phyloP scores from a whole-genome alignment of 352 stramenopile species.

The Phytopythium aichiense region DNA sequence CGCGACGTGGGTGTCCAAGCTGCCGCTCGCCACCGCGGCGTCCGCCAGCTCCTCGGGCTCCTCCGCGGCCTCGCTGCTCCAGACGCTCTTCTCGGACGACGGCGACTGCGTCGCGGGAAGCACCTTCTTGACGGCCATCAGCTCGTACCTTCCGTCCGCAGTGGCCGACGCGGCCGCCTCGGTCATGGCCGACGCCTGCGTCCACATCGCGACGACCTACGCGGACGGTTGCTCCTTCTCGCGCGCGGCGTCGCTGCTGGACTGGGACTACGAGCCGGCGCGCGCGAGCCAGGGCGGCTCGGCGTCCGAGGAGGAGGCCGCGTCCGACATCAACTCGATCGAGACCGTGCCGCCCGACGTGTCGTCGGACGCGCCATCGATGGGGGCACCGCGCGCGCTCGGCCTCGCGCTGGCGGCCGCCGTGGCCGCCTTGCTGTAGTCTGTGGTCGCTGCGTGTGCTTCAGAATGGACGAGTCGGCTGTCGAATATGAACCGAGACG shows the following conservation, averaged over 20 bases:
- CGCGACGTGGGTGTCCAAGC: slow-evolving; percentile 36
- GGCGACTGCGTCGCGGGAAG: slow-evolving; percentile 33
- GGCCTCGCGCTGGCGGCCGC: not conserved
- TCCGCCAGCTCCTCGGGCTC: slow-evolving; percentile 13
- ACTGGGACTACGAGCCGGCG: slow-evolving; percentile 46
- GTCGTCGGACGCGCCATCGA: slow-evolving; percentile 9
- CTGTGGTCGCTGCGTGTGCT: not conserved
- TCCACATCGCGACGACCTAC: slow-evolving; percentile 51
- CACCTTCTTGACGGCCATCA: slow-evolving; percentile 33
- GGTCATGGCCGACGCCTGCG: slow-evolving; percentile 37
- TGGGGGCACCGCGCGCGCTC: not conserved
- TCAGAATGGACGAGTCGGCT: too few relatives aligned
- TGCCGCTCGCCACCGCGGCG: slow-evolving; percentile 29
- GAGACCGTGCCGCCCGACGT: slow-evolving; percentile 26
- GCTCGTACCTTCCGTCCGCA: slow-evolving; percentile 28
- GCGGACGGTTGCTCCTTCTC: slow-evolving; percentile 46
- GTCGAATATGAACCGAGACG: not conserved
- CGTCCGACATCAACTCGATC: slow-evolving; percentile 25
- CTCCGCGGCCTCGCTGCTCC: slow-evolving; percentile 14
- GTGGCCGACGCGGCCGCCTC: slow-evolving; percentile 24
- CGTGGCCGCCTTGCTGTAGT: not conserved
- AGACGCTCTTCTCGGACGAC: slow-evolving; percentile 31
- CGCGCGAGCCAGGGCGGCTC: slow-evolving; percentile 26
- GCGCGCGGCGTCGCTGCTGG: slow-evolving; percentile 36
- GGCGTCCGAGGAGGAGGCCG: slow-evolving; percentile 10